phyloP scores from a whole-genome alignment of 148 eudicot genomes.

The Diospyros lotus region DNA sequence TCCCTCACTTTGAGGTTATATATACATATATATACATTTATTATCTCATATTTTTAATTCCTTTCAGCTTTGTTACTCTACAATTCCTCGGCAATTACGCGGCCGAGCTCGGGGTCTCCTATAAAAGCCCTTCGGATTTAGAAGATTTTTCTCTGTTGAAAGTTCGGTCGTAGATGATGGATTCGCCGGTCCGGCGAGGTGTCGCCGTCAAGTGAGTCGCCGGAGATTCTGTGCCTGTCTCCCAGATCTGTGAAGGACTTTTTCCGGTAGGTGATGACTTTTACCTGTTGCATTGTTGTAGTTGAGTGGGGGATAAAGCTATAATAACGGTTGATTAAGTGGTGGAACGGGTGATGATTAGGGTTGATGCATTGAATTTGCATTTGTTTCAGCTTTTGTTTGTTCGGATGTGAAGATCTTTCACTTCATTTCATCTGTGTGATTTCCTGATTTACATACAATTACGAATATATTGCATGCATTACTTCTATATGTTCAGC shows the following conservation, averaged over 20 bases:
- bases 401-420: neutral
- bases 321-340: neutral
- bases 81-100: conserved; percentile 3
- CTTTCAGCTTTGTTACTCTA: too few relatives aligned
- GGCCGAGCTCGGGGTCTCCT: neutral
- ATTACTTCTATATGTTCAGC: neutral
- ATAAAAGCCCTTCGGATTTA: neutral
- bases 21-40: too few relatives aligned
- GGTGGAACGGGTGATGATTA: neutral
- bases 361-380: neutral
- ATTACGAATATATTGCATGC: too few relatives aligned
- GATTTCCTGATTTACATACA: conserved; percentile 2
- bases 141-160: neutral
- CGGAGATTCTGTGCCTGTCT: conserved; percentile 21
- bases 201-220: conserved; percentile 18
- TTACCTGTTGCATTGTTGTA: neutral
- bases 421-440: neutral
- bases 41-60: too few relatives aligned
- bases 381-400: neutral
- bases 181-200: conserved; percentile 16
- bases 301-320: neutral
- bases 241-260: conserved; percentile 25
- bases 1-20: too few relatives aligned
- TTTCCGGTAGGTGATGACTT: neutral
- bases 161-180: conserved; percentile 12